A percentile compares a stretch with the other conserved stretches of the same genome.
phyloP scores from a whole-genome alignment of 176 grass and related monocot genomes.

The Avena atlantica region DNA sequence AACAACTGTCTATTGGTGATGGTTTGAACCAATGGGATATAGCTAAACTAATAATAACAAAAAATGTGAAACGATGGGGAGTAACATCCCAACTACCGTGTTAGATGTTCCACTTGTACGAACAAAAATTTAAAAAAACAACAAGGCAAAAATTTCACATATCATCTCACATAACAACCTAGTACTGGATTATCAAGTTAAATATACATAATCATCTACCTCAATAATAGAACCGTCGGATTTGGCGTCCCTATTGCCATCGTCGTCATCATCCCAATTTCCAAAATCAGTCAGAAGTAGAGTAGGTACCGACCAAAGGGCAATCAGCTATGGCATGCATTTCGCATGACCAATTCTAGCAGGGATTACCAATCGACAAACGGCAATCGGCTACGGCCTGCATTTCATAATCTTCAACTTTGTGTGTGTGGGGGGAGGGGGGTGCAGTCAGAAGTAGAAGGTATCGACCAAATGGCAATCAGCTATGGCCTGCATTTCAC shows the following conservation, averaged over 20 bases:
- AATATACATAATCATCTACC: background rate
- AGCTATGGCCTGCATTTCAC: conserved; percentile 52
- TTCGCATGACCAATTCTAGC: conserved; percentile 10
- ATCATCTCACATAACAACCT: background rate
- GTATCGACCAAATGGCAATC: conserved; percentile 26
- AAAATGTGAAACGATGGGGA: background rate
- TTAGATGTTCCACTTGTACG: background rate
- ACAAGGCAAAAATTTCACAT: background rate
- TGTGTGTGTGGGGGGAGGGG: no score
- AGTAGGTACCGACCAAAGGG: conserved; percentile 17
- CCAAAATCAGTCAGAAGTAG: conserved; percentile 14
- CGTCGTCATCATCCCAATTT: background rate
- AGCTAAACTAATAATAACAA: background rate
- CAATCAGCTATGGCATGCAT: conserved; percentile 53
- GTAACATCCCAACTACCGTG: background rate
- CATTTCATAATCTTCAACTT: background rate
- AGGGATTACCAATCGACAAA: no score
- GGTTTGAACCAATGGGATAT: background rate
- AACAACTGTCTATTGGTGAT: background rate
- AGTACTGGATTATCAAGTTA: background rate
- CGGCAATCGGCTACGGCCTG: no score
- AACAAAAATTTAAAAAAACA: background rate
- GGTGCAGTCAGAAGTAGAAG: conserved; percentile 16
- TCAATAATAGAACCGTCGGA: background rate
- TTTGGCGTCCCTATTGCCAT: background rate